These are phyloP conservation scores for Trichoderma breve DNA, from an alignment of 2,329 filamentous ascomycete species.

Conservation along the genomic window DNA sequence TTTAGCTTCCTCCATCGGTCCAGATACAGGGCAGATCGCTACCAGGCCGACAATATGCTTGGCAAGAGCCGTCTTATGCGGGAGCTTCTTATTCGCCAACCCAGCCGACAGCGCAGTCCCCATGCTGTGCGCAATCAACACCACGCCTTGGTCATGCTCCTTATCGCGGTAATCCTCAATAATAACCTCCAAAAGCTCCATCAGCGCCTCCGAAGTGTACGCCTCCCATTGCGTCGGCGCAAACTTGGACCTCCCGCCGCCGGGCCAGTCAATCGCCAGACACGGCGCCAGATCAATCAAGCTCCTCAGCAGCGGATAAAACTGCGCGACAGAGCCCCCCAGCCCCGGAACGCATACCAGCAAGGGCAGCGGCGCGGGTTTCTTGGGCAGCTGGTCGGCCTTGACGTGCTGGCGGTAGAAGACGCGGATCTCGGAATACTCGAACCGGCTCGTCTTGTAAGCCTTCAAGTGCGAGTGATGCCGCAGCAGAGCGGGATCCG, in stretches of 20 bases:
- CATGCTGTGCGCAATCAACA: conserved; percentile 87
- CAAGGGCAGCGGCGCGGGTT: conserved; percentile 73
- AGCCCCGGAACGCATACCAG: conserved; percentile 91
- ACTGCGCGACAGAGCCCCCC: conserved; percentile 89
- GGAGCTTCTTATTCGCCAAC: conserved; percentile 52
- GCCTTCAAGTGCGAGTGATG: conserved; percentile 70
- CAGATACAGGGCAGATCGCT: conserved; percentile 75
- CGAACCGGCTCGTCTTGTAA: conserved; percentile 68
- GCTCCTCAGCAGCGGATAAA: conserved; percentile 75
- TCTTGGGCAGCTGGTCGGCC: conserved; percentile 71
- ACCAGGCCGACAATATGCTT: conserved; percentile 71
- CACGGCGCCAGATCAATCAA: conserved; percentile 81
- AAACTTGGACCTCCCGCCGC: conserved; percentile 80
- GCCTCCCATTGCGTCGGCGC: conserved; percentile 69
- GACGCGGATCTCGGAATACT: conserved; percentile 74
- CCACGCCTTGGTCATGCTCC: conserved; percentile 64
- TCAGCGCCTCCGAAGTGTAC: conserved; percentile 74
- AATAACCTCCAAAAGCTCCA: conserved; percentile 69
- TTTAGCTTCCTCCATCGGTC: conserved; percentile 54
- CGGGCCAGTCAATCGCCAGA: conserved; percentile 80
- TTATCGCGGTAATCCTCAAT: conserved; percentile 72
- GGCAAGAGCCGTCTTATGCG: conserved; percentile 52
- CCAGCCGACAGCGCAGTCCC: conserved; percentile 76
- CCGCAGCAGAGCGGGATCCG: conserved; percentile 76
- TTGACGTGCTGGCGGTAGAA: conserved; percentile 84